Percentiles rank a stretch among this genome's conserved stretches.
These are phyloP conservation scores for Periglandula ipomoeae DNA, from an alignment of 2,329 filamentous ascomycete genomes.

Conservation along the genomic window DNA sequence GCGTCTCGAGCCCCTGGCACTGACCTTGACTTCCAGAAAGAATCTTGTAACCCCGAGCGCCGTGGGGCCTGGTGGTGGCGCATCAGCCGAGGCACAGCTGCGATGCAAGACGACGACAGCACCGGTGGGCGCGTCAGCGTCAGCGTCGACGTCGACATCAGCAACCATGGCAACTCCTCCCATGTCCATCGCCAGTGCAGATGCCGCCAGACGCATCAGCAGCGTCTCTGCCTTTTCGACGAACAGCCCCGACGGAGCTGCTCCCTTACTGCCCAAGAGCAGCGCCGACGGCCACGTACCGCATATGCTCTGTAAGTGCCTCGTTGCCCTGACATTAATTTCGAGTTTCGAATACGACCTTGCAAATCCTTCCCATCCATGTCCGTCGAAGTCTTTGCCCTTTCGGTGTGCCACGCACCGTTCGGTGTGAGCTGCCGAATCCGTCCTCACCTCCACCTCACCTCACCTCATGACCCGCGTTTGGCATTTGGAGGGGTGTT, in stretches of 20 bases:
- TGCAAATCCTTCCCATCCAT: neutral
- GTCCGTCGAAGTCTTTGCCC: conserved; percentile 5
- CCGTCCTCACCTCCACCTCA: neutral
- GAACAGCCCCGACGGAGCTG: neutral
- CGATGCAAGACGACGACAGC: conserved; percentile 9
- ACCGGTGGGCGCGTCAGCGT: conserved; percentile 2
- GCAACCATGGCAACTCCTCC: conserved; percentile 3
- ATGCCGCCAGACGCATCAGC: conserved; percentile 30
- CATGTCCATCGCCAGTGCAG: conserved; percentile 15
- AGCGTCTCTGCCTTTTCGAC: conserved; percentile 23
- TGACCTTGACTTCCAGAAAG: conserved; percentile 29
- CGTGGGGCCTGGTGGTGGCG: conserved; percentile 20
- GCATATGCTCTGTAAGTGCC: conserved; percentile 39
- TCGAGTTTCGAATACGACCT: neutral
- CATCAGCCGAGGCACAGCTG: conserved; percentile 31
- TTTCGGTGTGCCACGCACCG: conserved; percentile 2
- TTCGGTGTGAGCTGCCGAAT: neutral
- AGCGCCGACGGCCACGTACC: conserved; percentile 34
- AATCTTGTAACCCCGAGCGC: conserved; percentile 31
- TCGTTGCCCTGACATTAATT: neutral
- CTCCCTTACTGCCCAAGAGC: conserved; percentile 3
- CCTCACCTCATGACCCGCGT: neutral
- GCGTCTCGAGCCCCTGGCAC: conserved; percentile 5
- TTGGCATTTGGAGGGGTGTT: neutral
- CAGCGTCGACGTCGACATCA: neutral